Evolutionary conservation across 345 rosid genomes (phyloP), one percentile per base, ranked within the genome.

Genomic region (Trapa incisa): DNA sequence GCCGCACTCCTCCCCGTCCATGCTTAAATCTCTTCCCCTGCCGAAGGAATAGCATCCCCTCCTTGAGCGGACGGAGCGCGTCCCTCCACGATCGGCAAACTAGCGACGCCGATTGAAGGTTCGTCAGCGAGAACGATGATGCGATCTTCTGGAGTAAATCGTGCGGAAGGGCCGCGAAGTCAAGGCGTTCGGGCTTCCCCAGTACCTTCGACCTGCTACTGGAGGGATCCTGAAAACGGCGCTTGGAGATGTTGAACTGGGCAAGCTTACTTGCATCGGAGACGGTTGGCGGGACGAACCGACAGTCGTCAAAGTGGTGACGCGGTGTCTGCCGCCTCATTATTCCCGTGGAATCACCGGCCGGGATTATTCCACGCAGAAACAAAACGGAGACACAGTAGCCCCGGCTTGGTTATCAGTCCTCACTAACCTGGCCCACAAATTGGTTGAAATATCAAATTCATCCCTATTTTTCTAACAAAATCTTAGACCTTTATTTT

Each of bases 21-120:
- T 91, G 99, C 81, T 89, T 91, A 74, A 83, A 87, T 71, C 82
- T 80, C 78, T 94, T 94, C 15, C 99, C 97, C 85, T 83, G 84
- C 66, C 76, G 75, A 13, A 94, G 77, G 38, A 91, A 54, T 80
- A 82, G 12, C 96, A 91, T 87, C 67, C 91, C 96, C 73, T 94
- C 95, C 69, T 93, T 86, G 77, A 94, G 67, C 66, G 97, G 96
- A 35, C 80, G 80, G 13, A 94, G 85, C 60, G 85, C 95, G 17
- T 91, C 93, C 37, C 85, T 82, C 97, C 97, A 94, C 38, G 97
- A 70, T 54, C 73, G 81, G 80, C 98, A 93, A 38, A 81, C 98
- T 77, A 79, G 71, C 3, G 98, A 90, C 70, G 86, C 91, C 47
- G 86, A 79, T 53, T 75, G 83, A 17, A 93, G 90, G 70, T 84